Evolutionary conservation across 257 asterid genomes (phyloP), one percentile per base, ranked within the genome.

Genomic region (Solanum infundibuliforme): DNA sequence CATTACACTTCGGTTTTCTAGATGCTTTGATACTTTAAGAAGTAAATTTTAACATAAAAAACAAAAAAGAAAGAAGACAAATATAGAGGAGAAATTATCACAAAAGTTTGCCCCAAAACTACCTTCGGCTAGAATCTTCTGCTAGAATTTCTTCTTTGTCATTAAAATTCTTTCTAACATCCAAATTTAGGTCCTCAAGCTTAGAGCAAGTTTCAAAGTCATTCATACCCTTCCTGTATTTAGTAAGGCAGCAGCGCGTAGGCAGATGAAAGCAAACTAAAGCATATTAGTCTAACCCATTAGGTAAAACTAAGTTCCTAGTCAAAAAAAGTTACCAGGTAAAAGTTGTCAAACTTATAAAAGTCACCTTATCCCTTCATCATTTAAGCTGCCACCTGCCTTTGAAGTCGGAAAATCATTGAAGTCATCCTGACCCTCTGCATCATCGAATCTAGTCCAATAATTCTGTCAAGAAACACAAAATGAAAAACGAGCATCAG

Each of bases 181-280:
- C 96, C 96, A 95, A 93, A 91, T 95, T 94, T 88, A 96, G 93
- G 90, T 91, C 96, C 94, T 90, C 98, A 83, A 95, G 97, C 95
- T 94, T 95, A 94, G 95, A 94, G 92, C 93, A 95, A 88, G 96
- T 92, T 93, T 94, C 99, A 88, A 92, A 86, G 90, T 94, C 95
- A 90, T 93, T 93, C 89, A 88, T 90, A 91, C 88, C 83, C 89
- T 92, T 94, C 96, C 96, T 93, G 92, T 88, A 91, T 87, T 93
- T 90, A 87, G 58, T 91, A 87, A 91, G 82, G 91, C 84, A 48
- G 90, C 82, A 85, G 39, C 83, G 72, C 62, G 75, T 87, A 36
- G 75, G 87, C 84, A 84, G 83, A 72, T 11, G 48, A 87, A 87
- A 52, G 55, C 72, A 75, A 71, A 25, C 11, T 31, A 71, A 73